phyloP scores from a whole-genome alignment of 2,329 filamentous ascomycete genomes.

The Thielaviopsis populi region DNA sequence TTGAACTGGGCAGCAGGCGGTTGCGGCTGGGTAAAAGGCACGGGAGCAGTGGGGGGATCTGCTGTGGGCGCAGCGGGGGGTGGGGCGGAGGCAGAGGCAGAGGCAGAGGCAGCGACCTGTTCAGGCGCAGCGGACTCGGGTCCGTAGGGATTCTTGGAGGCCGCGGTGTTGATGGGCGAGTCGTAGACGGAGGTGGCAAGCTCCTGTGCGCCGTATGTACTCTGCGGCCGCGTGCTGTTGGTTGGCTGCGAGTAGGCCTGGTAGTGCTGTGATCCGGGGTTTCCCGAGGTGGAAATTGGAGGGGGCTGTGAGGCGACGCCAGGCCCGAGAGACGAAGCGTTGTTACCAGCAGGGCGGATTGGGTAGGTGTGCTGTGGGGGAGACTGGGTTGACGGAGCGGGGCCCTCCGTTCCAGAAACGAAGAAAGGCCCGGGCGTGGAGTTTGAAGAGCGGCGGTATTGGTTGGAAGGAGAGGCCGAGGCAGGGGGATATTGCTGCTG shows the following conservation, averaged over 20 bases:
- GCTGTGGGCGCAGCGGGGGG: conserved; percentile 23
- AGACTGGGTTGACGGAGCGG: conserved; percentile 24
- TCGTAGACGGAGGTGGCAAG: conserved; percentile 65
- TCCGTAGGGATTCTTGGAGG: conserved; percentile 29
- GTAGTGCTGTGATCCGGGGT: conserved; percentile 30
- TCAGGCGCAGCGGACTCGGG: conserved; percentile 21
- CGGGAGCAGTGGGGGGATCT: background rate
- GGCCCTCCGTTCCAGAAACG: conserved; percentile 42
- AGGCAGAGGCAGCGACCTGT: conserved; percentile 21
- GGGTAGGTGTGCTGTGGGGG: conserved; percentile 34
- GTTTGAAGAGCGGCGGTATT: conserved; percentile 38
- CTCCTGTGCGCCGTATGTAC: conserved; percentile 61
- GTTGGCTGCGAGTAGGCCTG: conserved; percentile 35
- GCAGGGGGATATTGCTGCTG: conserved; percentile 16
- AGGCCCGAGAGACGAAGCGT: conserved; percentile 25
- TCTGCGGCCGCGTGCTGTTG: conserved; percentile 43
- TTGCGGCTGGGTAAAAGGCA: conserved; percentile 18
- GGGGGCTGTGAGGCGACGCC: conserved; percentile 17
- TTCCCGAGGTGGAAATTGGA: conserved; percentile 34
- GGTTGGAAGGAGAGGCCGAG: conserved; percentile 35
- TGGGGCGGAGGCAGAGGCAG: conserved; percentile 21
- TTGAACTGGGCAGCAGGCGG: conserved; percentile 17
- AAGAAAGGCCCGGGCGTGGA: conserved; percentile 48
- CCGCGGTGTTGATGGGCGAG: conserved; percentile 46
- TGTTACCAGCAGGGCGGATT: conserved; percentile 23